phyloP scores from a whole-genome alignment of 805 yeast genomes.

The Hanseniaspora meyeri region DNA sequence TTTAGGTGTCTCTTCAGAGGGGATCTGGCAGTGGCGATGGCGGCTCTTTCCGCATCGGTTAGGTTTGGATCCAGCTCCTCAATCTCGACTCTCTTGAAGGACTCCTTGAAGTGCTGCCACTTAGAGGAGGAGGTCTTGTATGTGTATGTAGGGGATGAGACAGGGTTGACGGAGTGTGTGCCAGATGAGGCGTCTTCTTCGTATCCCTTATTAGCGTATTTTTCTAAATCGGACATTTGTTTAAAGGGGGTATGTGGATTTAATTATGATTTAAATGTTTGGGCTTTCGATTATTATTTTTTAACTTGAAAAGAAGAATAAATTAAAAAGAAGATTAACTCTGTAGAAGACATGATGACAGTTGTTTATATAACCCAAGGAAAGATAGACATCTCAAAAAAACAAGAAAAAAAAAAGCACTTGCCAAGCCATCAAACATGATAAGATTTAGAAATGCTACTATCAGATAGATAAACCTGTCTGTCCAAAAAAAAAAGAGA shows the following conservation, averaged over 20 bases:
- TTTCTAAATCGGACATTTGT: constrained; percentile 11
- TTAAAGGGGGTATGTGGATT: neutral
- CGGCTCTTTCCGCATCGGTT: constrained; percentile 36
- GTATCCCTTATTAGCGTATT: neutral
- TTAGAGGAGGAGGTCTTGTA: constrained; percentile 22
- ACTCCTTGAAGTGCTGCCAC: constrained; percentile 38
- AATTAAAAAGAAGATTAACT: too few relatives aligned
- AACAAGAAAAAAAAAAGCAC: too few relatives aligned
- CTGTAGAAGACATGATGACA: too few relatives aligned
- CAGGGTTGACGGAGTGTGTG: neutral
- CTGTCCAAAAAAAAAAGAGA: too few relatives aligned
- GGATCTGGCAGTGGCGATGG: constrained; percentile 37
- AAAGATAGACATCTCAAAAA: too few relatives aligned
- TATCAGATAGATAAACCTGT: too few relatives aligned
- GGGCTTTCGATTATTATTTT: neutral
- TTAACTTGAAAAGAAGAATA: neutral
- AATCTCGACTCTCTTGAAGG: constrained; percentile 34
- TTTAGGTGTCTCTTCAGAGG: constrained; percentile 47
- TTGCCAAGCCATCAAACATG: too few relatives aligned
- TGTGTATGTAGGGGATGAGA: constrained; percentile 19
- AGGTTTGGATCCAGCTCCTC: constrained; percentile 31
- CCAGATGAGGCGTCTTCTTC: neutral
- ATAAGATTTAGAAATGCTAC: too few relatives aligned
- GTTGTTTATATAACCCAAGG: too few relatives aligned
- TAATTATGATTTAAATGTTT: neutral